Base-by-base conservation (phyloP, 352 stramenopile genomes). In the Pythium volutum region DNA sequence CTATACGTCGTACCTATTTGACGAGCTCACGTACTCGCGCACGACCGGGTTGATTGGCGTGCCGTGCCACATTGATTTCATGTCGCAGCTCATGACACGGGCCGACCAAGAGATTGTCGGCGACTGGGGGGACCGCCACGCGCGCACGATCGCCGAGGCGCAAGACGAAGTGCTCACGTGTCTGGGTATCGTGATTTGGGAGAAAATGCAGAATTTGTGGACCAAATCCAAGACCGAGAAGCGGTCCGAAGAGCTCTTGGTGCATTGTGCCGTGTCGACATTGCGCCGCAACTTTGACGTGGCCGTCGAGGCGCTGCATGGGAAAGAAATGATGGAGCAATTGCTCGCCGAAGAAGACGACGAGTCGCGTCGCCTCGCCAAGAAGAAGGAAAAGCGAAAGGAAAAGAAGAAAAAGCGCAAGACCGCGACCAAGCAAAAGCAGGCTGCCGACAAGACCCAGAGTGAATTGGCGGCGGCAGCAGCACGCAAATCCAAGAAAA, bases 371-470 rank as follows among this genome's bases (percentile, higher is more conserved):
- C 82, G 83, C 20, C 55, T 91, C 29, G 82, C 76, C 2, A 88
- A 90, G 67, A 95, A 92, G 61, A 95, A 95, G 49, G 85, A 95
- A 45, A 95, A 95, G 73, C 75, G 76, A 41, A 95, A 95, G 58
- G 85, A 93, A 59, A 95, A 95, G 63, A 95, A 93, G 73, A 95
- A 95, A 60, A 95, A 95, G 42, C 81, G 85, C 38, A 93, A 93
- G 66, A 85, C 66, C 23, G 82, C 76, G 5, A 79, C 81, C 12
- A 91, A 93, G 54, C 76, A 83, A 59, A 91, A 91, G 56, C 75
- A 86, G 60, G 69, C 50, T 20, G 72, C 69, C 2, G 76, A 76
- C 25, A 80, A 77, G 49, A 61, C 50, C n/a, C 63, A 77, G 39
- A 51, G 31, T n/a, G 52, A 55, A 12, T 34, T 69, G 15, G 41